Base-by-base conservation (phyloP, 768 basidiomycete genomes). In the Lentinula detonsa region DNA sequence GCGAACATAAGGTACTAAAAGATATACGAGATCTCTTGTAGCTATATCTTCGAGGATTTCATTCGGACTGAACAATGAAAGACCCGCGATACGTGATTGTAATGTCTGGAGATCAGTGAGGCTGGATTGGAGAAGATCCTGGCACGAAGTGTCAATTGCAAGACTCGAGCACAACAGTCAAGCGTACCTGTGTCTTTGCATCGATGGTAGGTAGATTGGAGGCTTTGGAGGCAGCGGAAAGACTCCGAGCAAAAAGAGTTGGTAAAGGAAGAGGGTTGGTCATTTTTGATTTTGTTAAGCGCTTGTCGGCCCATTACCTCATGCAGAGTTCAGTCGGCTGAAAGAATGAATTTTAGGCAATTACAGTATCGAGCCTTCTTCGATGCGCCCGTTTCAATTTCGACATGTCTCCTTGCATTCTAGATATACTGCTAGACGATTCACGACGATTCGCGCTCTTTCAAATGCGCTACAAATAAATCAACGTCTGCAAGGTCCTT, bases 41-140 rank as follows among this genome's bases (percentile, higher is more conserved):
- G 89, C 78, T 59, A 96, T 85, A 70, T 96, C 93, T 49, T 93
- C 89, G 16, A 94, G 74, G 0, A 78, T 78, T 68, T 96, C 93
- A 67, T 95, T 95, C 3, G 86, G 77, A 61, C 92, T 94, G 75
- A 95, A 93, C 39, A 95, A 73, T 0, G 84, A 82, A 48, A 95
- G 76, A 42, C 78, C 79, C 28, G 78, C 65, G 59, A 93, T 78
- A 28, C 85, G 81, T 35, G 78, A 73, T 50, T 76, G 74, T 42
- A 90, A 72, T 46, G 75, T 73, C 28, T 75, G 74, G 34, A 94
- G 74, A 74, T 91, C 84, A 6, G 72, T 69, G 55, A 88, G 69
- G 46, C 84, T 76, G 51, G 79, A 76, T 45, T 77, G 75, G 31
- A 92, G 70, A 58, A 90, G 72, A 64, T 84, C 79, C 91, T 94